A percentile compares a stretch with the other conserved stretches of the same genome.
These are phyloP conservation scores for Mucor circinelloides DNA, from an alignment of 371 early-diverging fungal species.

Conservation along the genomic window DNA sequence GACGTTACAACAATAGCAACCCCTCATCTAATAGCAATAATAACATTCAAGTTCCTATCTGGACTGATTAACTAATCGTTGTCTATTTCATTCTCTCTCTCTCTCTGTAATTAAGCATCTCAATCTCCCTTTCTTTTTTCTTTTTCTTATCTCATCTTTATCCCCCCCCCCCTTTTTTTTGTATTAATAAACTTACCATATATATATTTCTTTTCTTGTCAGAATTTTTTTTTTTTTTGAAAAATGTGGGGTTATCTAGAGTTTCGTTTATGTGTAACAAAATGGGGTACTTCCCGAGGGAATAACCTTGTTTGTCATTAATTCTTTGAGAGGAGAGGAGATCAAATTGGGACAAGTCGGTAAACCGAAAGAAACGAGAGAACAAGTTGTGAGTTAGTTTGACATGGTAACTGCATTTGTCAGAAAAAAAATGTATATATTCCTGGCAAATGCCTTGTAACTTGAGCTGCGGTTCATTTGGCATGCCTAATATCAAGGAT, in stretches of 20 bases:
- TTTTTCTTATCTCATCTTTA: not conserved
- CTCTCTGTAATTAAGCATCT: constrained; percentile 6
- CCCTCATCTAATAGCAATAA: not conserved
- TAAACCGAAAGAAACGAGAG: not conserved
- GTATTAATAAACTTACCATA: not conserved
- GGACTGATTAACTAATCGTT: not conserved
- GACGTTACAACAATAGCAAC: not conserved
- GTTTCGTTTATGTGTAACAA: not conserved
- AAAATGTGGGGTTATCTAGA: not conserved
- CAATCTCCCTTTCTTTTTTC: not conserved
- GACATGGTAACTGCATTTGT: too few relatives aligned
- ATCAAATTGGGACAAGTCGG: not conserved
- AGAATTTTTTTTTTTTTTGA: not conserved
- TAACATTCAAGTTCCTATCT: constrained; percentile 3
- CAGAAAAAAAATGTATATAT: too few relatives aligned
- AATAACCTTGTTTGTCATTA: not conserved
- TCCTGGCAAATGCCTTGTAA: too few relatives aligned
- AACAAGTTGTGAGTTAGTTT: too few relatives aligned
- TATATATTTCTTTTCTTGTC: not conserved
- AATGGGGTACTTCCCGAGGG: not conserved
- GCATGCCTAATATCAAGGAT: too few relatives aligned
- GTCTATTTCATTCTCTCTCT: not conserved
- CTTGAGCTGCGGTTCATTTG: too few relatives aligned
- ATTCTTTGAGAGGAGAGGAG: not conserved
- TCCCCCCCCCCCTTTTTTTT: too few relatives aligned